Conservation (phyloP, 768 basidiomycete genomes). For the Pisolithus marmoratus region DNA sequence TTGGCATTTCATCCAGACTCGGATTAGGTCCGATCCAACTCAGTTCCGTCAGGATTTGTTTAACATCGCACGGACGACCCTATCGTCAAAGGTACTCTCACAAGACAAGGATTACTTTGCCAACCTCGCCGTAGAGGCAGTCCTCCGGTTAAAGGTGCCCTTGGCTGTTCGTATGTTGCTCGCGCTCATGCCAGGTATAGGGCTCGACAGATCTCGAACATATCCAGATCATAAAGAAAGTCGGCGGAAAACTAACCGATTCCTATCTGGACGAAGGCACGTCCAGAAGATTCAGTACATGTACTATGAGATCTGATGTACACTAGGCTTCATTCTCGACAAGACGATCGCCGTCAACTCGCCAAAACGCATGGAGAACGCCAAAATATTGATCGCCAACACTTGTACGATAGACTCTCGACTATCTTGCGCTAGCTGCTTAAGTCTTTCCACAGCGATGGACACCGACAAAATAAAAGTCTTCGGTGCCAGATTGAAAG, state of each 20-base stretch:
- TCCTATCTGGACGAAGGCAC: constrained; percentile 95
- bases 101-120: constrained; percentile 99
- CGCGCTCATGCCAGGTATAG: constrained; percentile 32
- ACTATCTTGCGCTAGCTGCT: neutral
- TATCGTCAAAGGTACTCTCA: constrained; percentile 92
- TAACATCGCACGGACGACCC: constrained; percentile 94
- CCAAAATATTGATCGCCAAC: constrained; percentile 55
- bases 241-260: constrained; percentile 97
- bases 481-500: constrained; percentile 94
- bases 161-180: neutral
- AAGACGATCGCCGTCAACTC: constrained; percentile 93
- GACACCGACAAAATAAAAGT: constrained; percentile 99
- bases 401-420: constrained; percentile 61
- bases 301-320: neutral
- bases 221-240: constrained; percentile 99
- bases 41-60: constrained; percentile 86
- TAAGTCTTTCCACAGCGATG: constrained; percentile 63
- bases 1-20: neutral
- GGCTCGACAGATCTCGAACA: constrained; percentile 96
- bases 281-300: constrained; percentile 6
- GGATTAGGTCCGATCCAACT: constrained; percentile 54
- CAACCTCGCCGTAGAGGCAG: constrained; percentile 95
- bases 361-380: constrained; percentile 77
- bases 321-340: constrained; percentile 90
- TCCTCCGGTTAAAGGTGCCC: constrained; percentile 77